phyloP scores from a whole-genome alignment of 2,329 filamentous ascomycete species.

The Fusarium acutatum region DNA sequence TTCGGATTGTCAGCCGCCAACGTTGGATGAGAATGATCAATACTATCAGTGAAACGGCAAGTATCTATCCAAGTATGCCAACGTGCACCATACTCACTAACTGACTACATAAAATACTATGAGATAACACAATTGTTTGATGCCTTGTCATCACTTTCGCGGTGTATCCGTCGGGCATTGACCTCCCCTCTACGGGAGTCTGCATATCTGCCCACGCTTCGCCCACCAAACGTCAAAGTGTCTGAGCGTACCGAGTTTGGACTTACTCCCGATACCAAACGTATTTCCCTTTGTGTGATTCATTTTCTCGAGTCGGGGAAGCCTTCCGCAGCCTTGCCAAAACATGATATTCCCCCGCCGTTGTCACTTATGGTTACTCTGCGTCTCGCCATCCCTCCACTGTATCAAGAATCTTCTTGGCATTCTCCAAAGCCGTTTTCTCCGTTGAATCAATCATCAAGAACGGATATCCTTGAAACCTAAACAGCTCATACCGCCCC shows the following conservation, averaged over 20 bases:
- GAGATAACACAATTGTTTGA: accelerated
- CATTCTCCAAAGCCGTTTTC: not conserved
- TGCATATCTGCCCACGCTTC: not conserved
- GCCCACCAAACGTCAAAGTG: not conserved
- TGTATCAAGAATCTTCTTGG: not conserved
- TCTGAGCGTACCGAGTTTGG: not conserved
- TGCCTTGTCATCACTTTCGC: not conserved
- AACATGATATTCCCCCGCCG: not conserved
- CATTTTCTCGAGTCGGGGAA: not conserved
- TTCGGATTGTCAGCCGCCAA: no score
- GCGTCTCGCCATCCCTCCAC: not conserved
- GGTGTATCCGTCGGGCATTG: not conserved
- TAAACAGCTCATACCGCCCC: not conserved
- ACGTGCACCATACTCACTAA: not conserved
- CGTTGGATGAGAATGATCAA: no score
- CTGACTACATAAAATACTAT: no score
- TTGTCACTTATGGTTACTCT: not conserved
- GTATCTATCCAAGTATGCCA: no score
- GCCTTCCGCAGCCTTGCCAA: not conserved
- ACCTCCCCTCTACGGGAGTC: not conserved
- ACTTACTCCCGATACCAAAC: not conserved
- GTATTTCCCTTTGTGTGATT: not conserved
- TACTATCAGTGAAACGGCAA: no score
- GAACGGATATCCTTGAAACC: not conserved
- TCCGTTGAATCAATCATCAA: not conserved